Evolutionary conservation across 495 filamentous ascomycete genomes (phyloP).

Genomic region (Apodospora peruviana): DNA sequence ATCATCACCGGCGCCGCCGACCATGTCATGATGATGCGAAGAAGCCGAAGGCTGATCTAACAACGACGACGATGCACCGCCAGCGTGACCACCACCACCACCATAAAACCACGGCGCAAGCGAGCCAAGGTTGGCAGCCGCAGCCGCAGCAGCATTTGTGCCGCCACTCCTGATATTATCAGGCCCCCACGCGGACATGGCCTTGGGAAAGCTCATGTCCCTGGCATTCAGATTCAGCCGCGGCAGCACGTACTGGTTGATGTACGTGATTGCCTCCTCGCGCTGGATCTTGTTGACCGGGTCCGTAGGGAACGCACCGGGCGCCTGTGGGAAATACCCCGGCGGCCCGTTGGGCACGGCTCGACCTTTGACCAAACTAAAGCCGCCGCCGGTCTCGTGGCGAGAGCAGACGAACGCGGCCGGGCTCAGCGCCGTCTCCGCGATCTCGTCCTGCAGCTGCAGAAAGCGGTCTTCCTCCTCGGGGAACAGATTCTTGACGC

Average conservation of each 20-base stretch:
- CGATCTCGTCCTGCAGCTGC: constrained; percentile 60
- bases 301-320: constrained; percentile 38
- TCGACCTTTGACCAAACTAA: constrained; percentile 49
- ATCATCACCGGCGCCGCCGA: too few species aligned
- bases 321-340: constrained; percentile 42
- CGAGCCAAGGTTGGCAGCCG: constrained; percentile 25
- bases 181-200: constrained; percentile 17
- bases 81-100: constrained; percentile 17
- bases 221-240: constrained; percentile 39
- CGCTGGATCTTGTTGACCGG: constrained; percentile 52
- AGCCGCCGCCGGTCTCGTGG: constrained; percentile 40
- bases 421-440: constrained; percentile 33
- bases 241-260: constrained; percentile 61
- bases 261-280: constrained; percentile 58
- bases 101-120: constrained; percentile 43
- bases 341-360: constrained; percentile 52
- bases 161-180: constrained; percentile 1
- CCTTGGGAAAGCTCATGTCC: constrained; percentile 29
- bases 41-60: too few species aligned
- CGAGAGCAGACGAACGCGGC: constrained; percentile 44
- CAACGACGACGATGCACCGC: constrained; percentile 1
- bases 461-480: constrained; percentile 77
- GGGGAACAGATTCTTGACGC: constrained; percentile 65
- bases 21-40: too few species aligned
- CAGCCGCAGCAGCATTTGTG: constrained; percentile 7